phyloP scores from a whole-genome alignment of 805 yeast species.

The Pichia californica region DNA sequence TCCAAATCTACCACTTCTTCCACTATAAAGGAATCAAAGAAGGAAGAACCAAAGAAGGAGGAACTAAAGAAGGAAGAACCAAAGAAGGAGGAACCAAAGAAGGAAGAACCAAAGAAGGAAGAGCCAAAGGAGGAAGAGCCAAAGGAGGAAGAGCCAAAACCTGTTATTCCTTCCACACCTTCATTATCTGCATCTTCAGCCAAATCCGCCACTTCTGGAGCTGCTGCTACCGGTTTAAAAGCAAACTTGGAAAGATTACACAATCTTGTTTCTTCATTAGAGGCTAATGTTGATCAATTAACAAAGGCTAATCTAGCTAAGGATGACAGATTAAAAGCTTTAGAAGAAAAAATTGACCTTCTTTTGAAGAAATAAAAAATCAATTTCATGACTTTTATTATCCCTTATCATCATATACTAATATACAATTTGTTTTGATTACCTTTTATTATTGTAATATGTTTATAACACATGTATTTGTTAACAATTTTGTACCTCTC shows the following conservation, averaged over 20 bases:
- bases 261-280: conserved; percentile 49
- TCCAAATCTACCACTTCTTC: conserved; percentile 8
- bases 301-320: conserved; percentile 52
- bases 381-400: too few relatives aligned
- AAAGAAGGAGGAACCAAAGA: neutral
- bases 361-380: conserved; percentile 39
- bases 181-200: conserved; percentile 13
- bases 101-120: neutral
- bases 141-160: neutral
- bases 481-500: too few relatives aligned
- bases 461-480: too few relatives aligned
- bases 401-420: too few relatives aligned
- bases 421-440: too few relatives aligned
- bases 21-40: neutral
- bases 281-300: conserved; percentile 46
- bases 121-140: neutral
- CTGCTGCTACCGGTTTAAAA: conserved; percentile 58
- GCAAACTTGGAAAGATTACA: conserved; percentile 67
- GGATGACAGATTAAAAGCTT: conserved; percentile 50
- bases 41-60: neutral
- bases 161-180: conserved; percentile 7
- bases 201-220: conserved; percentile 19
- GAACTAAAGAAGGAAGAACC: neutral
- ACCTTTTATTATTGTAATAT: too few relatives aligned
- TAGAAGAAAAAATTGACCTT: conserved; percentile 58